These are phyloP conservation scores for Didymella glomerata DNA, from an alignment of 2,329 filamentous ascomycete genomes.

Conservation along the genomic window DNA sequence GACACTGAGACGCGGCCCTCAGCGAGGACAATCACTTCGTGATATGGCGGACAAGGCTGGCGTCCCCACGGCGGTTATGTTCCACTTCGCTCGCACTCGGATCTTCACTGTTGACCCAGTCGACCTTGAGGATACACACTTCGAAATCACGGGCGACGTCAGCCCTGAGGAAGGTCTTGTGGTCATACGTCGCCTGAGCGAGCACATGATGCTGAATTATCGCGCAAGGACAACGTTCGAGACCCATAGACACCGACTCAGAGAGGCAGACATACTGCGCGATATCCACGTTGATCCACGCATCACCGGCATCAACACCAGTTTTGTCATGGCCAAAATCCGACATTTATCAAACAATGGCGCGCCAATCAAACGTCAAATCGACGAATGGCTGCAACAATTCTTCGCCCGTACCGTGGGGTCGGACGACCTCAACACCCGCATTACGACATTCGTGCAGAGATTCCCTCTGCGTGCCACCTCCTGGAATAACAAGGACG, in stretches of 20 bases:
- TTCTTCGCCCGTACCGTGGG: conserved; percentile 25
- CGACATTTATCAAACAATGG: not conserved
- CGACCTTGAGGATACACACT: conserved; percentile 4
- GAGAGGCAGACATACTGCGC: not conserved
- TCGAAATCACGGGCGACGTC: conserved; percentile 39
- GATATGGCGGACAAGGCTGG: not conserved
- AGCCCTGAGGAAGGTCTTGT: conserved; percentile 35
- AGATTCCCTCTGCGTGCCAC: conserved; percentile 31
- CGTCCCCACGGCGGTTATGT: not conserved
- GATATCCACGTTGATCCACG: not conserved
- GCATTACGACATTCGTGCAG: conserved; percentile 32
- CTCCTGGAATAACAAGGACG: conserved; percentile 30
- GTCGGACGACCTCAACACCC: conserved; percentile 30
- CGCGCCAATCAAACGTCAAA: not conserved
- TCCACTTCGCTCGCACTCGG: not conserved
- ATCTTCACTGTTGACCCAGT: not conserved
- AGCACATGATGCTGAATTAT: conserved; percentile 5
- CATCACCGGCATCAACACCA: not conserved
- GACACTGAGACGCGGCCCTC: not conserved
- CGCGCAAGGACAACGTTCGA: not conserved
- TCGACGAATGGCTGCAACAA: conserved; percentile 27
- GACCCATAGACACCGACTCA: not conserved
- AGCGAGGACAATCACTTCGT: not conserved
- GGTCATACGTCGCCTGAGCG: conserved; percentile 31
- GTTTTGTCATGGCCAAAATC: not conserved